Evolutionary conservation across 2,329 filamentous ascomycete genomes (phyloP).

Genomic region (Fusarium ramigenum): DNA sequence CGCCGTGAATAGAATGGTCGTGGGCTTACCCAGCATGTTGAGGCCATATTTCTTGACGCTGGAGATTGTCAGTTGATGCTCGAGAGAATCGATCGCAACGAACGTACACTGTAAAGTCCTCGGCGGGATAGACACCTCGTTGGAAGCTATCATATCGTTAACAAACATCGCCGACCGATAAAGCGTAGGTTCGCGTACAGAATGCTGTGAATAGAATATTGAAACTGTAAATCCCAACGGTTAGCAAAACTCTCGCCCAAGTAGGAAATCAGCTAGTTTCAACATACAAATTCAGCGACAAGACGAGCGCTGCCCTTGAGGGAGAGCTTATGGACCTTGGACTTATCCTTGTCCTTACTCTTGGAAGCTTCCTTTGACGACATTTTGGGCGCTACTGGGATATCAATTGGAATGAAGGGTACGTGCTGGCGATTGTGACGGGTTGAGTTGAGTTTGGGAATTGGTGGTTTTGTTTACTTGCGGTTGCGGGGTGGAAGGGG

Average conservation of each 20-base stretch:
- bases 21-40: constrained; percentile 82
- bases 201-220: constrained; percentile 98
- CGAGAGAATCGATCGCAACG: not conserved
- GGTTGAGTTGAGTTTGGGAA: constrained; percentile 6
- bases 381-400: constrained; percentile 32
- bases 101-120: constrained; percentile 90
- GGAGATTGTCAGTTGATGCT: not conserved
- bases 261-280: constrained; percentile 43
- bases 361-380: constrained; percentile 45
- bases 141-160: constrained; percentile 72
- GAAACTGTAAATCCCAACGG: constrained; percentile 69
- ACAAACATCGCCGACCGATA: not conserved
- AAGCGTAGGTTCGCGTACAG: constrained; percentile 62
- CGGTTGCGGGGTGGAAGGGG: constrained; percentile 42
- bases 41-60: constrained; percentile 98
- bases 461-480: constrained; percentile 42
- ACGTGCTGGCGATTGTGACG: not conserved
- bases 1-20: too few species aligned
- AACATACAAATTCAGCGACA: constrained; percentile 91
- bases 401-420: not conserved
- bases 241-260: constrained; percentile 26
- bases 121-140: constrained; percentile 84
- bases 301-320: constrained; percentile 86
- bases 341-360: constrained; percentile 69
- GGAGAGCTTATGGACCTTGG: constrained; percentile 94